Conservation (phyloP, 1,284 basidiomycete species). For the Neotropicomus parvogracilis region DNA sequence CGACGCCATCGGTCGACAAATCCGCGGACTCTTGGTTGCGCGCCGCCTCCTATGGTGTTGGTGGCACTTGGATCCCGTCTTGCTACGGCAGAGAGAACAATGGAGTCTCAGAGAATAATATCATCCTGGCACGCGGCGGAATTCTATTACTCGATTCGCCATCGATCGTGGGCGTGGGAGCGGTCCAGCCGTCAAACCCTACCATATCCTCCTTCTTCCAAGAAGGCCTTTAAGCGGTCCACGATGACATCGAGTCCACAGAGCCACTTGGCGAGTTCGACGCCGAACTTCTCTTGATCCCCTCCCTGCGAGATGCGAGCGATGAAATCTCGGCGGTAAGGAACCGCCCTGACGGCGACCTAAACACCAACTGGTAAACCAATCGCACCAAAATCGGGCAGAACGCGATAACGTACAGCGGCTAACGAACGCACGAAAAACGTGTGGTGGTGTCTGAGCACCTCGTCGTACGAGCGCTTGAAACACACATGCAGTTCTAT, state of each 20-base stretch:
- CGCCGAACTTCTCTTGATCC: slow-evolving; percentile 67
- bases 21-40: slow-evolving; percentile 25
- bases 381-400: not conserved
- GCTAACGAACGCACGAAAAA: slow-evolving; percentile 85
- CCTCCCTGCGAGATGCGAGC: slow-evolving; percentile 82
- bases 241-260: slow-evolving; percentile 72
- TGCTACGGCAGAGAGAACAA: slow-evolving; percentile 1
- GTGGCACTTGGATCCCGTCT: not conserved
- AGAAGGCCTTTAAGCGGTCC: slow-evolving; percentile 62
- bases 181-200: slow-evolving; percentile 38
- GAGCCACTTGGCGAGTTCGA: slow-evolving; percentile 80
- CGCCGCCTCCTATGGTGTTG: slow-evolving; percentile 11
- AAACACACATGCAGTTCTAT: slow-evolving; percentile 84
- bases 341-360: slow-evolving; percentile 93
- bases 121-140: slow-evolving; percentile 12
- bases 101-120: slow-evolving; percentile 8
- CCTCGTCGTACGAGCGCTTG: slow-evolving; percentile 81
- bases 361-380: slow-evolving; percentile 31
- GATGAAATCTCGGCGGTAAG: slow-evolving; percentile 85
- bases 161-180: slow-evolving; percentile 3
- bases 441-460: slow-evolving; percentile 80
- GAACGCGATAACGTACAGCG: slow-evolving; percentile 52
- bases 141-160: slow-evolving; percentile 27
- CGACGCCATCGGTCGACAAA: slow-evolving; percentile 8
- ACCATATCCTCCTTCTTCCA: slow-evolving; percentile 64